These are phyloP conservation scores for Dipteronia dyeriana DNA, from an alignment of 345 rosid genomes.

Conservation along the genomic window DNA sequence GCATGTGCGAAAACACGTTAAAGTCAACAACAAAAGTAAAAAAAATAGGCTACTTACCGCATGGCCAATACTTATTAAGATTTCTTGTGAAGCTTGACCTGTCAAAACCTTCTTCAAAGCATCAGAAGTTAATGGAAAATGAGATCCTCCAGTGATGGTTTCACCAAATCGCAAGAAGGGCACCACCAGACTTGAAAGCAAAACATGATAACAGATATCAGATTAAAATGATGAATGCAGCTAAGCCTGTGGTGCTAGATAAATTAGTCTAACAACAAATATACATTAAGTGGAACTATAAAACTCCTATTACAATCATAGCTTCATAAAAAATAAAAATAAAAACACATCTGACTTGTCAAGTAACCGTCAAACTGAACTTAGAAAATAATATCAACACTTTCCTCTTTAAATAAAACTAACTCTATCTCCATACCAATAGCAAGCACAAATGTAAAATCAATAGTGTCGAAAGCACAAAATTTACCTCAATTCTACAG, in stretches of 20 bases:
- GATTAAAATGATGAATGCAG: not conserved
- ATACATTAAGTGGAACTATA: not conserved
- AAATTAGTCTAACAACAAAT: not conserved
- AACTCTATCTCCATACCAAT: not conserved
- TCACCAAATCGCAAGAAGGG: conserved; percentile 97
- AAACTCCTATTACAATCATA: not conserved
- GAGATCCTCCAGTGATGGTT: conserved; percentile 70
- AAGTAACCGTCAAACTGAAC: not conserved
- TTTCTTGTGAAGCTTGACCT: conserved; percentile 79
- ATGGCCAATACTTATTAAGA: conserved; percentile 69
- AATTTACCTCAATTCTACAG: conserved; percentile 77
- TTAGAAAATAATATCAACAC: not conserved
- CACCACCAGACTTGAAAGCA: conserved; percentile 62
- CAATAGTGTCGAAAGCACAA: not conserved
- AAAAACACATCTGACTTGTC: not conserved
- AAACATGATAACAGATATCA: conserved; percentile 26
- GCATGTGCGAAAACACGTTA: not conserved
- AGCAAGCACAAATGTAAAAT: not conserved
- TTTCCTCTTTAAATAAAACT: not conserved
- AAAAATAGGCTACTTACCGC: conserved; percentile 59
- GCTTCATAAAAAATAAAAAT: not conserved
- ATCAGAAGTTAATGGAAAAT: conserved; percentile 86
- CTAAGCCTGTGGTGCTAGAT: not conserved
- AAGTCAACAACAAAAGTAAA: not conserved
- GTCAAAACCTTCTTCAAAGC: conserved; percentile 85